Conservation (phyloP, 257 asterid species). For the Solanum microdontum region DNA sequence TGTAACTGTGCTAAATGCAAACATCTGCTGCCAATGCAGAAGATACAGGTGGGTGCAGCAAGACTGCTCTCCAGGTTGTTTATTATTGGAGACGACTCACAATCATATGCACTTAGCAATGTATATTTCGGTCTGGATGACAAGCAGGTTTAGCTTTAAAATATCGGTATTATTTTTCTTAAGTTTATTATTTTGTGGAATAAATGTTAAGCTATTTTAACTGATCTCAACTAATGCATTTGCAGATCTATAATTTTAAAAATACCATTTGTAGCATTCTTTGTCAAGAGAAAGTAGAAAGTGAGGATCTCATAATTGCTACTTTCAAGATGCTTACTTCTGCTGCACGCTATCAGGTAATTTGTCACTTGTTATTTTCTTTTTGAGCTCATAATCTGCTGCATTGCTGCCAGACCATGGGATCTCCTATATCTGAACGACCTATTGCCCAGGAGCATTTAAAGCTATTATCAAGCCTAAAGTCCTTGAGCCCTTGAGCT, state of each 20-base stretch:
- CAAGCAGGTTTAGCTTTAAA: conserved; percentile 49
- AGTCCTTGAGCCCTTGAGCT: background rate
- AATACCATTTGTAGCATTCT: conserved; percentile 49
- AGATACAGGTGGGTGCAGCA: conserved; percentile 62
- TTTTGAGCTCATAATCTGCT: background rate
- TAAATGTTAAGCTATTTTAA: background rate
- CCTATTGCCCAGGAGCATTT: background rate
- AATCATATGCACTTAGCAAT: conserved; percentile 34
- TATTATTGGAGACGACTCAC: conserved; percentile 34
- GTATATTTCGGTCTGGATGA: conserved; percentile 72
- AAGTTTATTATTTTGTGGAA: background rate
- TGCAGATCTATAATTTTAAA: conserved; percentile 53
- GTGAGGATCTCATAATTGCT: conserved; percentile 57
- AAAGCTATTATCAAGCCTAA: background rate
- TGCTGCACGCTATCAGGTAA: conserved; percentile 73
- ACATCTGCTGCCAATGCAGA: conserved; percentile 32
- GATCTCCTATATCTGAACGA: background rate
- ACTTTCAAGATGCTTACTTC: conserved; percentile 55
- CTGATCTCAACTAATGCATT: conserved; percentile 14
- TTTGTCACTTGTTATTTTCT: background rate
- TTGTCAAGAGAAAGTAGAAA: conserved; percentile 38
- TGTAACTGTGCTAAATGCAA: background rate
- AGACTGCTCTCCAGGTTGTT: conserved; percentile 64
- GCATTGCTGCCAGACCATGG: background rate
- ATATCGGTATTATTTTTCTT: conserved; percentile 5